Percentiles rank a stretch among this genome's conserved stretches.
phyloP scores from a whole-genome alignment of 176 grass and related monocot species.

The Areca catechu region DNA sequence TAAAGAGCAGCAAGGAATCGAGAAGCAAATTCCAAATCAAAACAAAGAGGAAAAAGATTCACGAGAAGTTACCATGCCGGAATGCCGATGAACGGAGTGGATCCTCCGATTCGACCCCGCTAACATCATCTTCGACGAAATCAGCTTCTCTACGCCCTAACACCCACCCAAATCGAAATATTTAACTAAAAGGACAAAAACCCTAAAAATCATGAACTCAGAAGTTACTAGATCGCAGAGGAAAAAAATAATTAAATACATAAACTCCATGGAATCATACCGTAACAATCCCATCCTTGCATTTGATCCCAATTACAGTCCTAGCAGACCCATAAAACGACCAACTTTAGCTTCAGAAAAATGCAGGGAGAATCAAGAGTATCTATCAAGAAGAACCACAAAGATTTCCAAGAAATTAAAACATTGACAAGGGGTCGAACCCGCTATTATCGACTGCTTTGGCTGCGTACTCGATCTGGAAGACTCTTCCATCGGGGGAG shows the following conservation, averaged over 20 bases:
- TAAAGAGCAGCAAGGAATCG: no score
- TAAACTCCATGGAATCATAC: constrained; percentile 24
- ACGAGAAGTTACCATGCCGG: constrained; percentile 51
- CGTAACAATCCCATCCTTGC: constrained; percentile 82
- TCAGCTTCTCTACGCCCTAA: constrained; percentile 77
- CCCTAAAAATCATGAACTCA: background rate
- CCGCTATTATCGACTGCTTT: constrained; percentile 93
- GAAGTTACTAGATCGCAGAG: no score
- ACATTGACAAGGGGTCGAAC: constrained; percentile 15
- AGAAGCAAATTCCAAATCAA: background rate
- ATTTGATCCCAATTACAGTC: constrained; percentile 86
- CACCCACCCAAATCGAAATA: constrained; percentile 10
- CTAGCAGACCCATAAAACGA: constrained; percentile 22
- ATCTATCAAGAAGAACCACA: background rate
- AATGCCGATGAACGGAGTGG: constrained; percentile 60
- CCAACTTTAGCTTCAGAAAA: constrained; percentile 2
- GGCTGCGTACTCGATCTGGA: constrained; percentile 86
- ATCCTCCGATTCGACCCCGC: constrained; percentile 76
- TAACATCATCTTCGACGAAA: constrained; percentile 75
- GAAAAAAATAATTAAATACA: background rate
- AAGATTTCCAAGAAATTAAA: no score
- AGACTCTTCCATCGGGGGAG: constrained; percentile 73
- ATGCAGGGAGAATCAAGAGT: background rate
- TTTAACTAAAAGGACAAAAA: background rate
- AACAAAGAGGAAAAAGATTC: background rate